These are phyloP conservation scores for Termitomyces sp. DNA, from an alignment of 768 basidiomycete genomes.

Conservation along the genomic window DNA sequence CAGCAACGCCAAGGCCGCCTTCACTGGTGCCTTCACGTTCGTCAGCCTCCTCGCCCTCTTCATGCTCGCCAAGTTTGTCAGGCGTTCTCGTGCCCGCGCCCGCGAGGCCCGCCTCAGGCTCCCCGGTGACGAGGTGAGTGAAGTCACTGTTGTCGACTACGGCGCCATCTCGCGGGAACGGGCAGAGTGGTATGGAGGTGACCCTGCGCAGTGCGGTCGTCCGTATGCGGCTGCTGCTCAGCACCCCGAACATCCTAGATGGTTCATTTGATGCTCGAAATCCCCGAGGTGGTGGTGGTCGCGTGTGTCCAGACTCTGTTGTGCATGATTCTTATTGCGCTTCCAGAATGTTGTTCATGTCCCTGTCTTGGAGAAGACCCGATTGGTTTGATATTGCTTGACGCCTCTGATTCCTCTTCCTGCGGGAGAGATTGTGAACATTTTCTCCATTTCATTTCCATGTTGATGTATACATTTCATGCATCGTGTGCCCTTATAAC, in stretches of 20 bases:
- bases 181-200: neutral
- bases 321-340: neutral
- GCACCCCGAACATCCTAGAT: slow-evolving; percentile 28
- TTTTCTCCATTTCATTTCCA: neutral
- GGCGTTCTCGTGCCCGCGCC: slow-evolving; percentile 33
- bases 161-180: slow-evolving; percentile 26
- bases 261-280: slow-evolving; percentile 18
- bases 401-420: no score
- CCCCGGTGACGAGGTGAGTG: slow-evolving; percentile 46
- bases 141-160: slow-evolving; percentile 26
- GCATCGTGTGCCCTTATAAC: neutral
- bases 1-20: slow-evolving; percentile 24
- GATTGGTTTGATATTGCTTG: slow-evolving; percentile 1
- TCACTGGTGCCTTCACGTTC: slow-evolving; percentile 32
- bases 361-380: slow-evolving; percentile 14
- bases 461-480: neutral
- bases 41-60: slow-evolving; percentile 34
- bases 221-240: slow-evolving; percentile 11
- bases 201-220: neutral
- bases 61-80: slow-evolving; percentile 30
- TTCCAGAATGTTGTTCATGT: slow-evolving; percentile 7
- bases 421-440: neutral
- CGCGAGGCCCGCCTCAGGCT: slow-evolving; percentile 35
- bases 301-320: no score
- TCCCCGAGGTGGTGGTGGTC: slow-evolving; percentile 8